Base-by-base conservation (phyloP, 768 basidiomycete species). In the Boletales sp. region DNA sequence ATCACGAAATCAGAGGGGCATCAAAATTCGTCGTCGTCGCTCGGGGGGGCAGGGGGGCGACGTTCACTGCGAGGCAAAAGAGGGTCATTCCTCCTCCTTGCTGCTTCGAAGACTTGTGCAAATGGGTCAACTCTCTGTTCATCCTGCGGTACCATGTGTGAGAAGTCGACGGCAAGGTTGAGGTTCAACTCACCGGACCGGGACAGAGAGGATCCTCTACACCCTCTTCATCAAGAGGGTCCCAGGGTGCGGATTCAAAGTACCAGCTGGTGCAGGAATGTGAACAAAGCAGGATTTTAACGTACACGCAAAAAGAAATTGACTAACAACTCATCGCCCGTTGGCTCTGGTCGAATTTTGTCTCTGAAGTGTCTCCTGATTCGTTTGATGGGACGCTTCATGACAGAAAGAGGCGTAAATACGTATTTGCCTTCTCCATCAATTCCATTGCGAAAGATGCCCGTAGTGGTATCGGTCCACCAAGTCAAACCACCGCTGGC, bases 161-260 rank as follows among this genome's bases (percentile, higher is more conserved):
- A 59, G 51, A 48, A 42, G 8, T 19, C 0, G 14, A 12, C 9
- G 36, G 21, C n/a, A 5, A 19, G 11, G 9, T 19, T 13, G 32
- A 15, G n/a, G n/a, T 30, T 13, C 48, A 15, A 44, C 61, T 43
- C 19, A 62, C 61, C 9, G 44, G 32, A 33, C 55, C 58, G 7
- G 25, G 25, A 28, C 6, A 4, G 5, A 61, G 46, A 2, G 30
- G 49, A 41, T 65, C 65, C 33, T 65, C 57, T 2, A 6, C 45
- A 8, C 63, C 63, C 2, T 67, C 63, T 28, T 57, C 57, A 11
- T 65, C 58, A 13, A 65, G 57, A 2, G 63, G 63, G 4, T 60
- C 56, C 64, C 65, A 67, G 15, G 64, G 66, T 3, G 52, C 40
- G 8, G 28, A 10, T 28, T 50, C 57, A 17, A 34, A 25, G 44